Evolutionary conservation across 768 basidiomycete species (phyloP), one percentile per base, ranked within the genome.

Genomic region (Pilatotrama ljubarskyi): DNA sequence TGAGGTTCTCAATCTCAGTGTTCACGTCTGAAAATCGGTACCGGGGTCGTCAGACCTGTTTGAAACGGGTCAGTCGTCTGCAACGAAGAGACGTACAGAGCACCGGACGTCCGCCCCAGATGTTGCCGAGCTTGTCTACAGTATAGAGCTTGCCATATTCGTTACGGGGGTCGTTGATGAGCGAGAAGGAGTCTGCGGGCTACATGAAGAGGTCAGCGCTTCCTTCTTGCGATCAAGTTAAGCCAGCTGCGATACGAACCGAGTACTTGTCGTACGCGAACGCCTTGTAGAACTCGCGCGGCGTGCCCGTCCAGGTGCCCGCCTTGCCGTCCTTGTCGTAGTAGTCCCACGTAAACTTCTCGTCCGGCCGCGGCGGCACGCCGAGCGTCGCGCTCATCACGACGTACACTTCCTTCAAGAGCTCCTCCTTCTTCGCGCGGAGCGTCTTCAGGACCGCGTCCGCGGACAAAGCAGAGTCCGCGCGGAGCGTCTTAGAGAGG

Each of bases 141-240:
- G 93, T 93, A 76, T 95, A 95, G 15, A 96, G 80, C 73, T 86
- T 88, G 50, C 80, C 81, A 72, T 88, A 93, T 18, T 77, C 77
- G 70, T 98, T 95, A 24, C 96, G 84, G 10, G 96, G 95, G 71
- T 98, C 96, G 68, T 98, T 89, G 73, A 98, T 93, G 13, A 98
- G 82, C 37, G 94, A 96, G 80, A 98, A 96, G 2, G 82, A 87
- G 24, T 94, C 90, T 3, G 78, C 70, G 2, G 87, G 85, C 84
- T 90, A 26, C n/a, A 54, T 18, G 51, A 25, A 22, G 26, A 48
- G 26, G 29, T 7, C 18, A 26, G 13, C 24, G 17, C 14, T 13
- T 13, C 38, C 13, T 8, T 32, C 9, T 8, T 13, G 14, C 47
- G 55, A 58, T 29, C 64, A 32, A 25, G 13, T 32, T 4, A 32